Evolutionary conservation across 108 stramenopile genomes (phyloP), one percentile per base, ranked within the genome.

Genomic region (Stephanodiscus minutulus): DNA sequence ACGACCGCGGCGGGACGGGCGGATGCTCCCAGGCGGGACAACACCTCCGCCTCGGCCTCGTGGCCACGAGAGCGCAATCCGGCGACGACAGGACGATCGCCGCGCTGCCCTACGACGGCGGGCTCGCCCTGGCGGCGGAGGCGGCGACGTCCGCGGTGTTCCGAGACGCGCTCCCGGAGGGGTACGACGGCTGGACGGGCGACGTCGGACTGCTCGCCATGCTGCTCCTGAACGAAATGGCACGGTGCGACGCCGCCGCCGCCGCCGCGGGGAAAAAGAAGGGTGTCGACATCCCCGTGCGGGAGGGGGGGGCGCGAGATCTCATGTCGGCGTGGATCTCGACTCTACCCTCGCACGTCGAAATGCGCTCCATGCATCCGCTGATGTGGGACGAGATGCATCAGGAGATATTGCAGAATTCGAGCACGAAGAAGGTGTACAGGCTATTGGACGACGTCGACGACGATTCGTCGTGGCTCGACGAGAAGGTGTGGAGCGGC

Each of bases 161-260:
- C 52, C 65, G 73, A 27, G 85, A 81, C 27, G 62, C 70, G 1
- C 64, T 94, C 18, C 84, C 88, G 6, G 86, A 87, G 20, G 73
- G 68, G 29, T 94, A 88, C 59, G 88, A 90, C 53, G 89, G 93
- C 47, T 94, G 93, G 93, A 91, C 93, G 29, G 93, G 93, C 0
- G 93, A 94, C 78, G 68, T 86, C 10, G 93, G 93, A 24, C 61
- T 91, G 20, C 47, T 91, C 39, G 93, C 93, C 47, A 59, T 94
- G 75, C 61, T 84, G 49, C 39, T 94, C 0, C 70, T 94, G 21
- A 87, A 90, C 67, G 90, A 94, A 76, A 65, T 94, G 65, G 88
- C 90, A 1, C 43, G 77, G n/a, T 65, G 61, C 12, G 60, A 79
- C 43, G 41, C 48, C 44, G 37, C 44, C 9, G 48, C 48, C 18